Conservation (phyloP, 768 basidiomycete species). For the Phlebiopsis flavidoalba region DNA sequence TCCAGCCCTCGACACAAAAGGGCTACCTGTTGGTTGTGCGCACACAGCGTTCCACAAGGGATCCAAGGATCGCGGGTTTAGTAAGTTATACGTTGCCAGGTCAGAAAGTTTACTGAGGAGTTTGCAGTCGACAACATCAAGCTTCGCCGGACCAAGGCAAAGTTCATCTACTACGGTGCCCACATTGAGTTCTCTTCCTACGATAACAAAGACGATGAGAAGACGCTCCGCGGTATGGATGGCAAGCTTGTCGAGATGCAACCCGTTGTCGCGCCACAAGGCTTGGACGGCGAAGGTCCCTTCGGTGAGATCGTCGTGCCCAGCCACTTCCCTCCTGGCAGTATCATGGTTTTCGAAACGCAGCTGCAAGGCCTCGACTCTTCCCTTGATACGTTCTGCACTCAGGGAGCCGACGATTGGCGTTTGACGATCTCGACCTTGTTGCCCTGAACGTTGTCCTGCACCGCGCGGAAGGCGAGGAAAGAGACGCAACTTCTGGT, state of each 20-base stretch:
- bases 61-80: conserved; percentile 71
- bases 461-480: conserved; percentile 88
- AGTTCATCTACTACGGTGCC: conserved; percentile 77
- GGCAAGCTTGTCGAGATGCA: conserved; percentile 61
- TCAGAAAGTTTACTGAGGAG: neutral
- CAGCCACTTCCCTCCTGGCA: conserved; percentile 91
- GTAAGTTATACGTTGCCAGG: conserved; percentile 38
- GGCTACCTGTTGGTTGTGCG: conserved; percentile 89
- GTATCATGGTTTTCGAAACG: conserved; percentile 89
- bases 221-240: conserved; percentile 66
- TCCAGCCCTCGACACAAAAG: conserved; percentile 85
- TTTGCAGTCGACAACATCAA: conserved; percentile 75
- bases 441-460: conserved; percentile 87
- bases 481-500: conserved; percentile 81
- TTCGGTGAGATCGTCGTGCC: conserved; percentile 81
- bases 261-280: conserved; percentile 52
- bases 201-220: conserved; percentile 42
- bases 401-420: conserved; percentile 63
- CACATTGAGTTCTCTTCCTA: conserved; percentile 65
- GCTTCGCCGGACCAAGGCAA: conserved; percentile 72
- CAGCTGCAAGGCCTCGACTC: conserved; percentile 70
- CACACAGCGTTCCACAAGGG: conserved; percentile 91
- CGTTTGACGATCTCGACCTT: conserved; percentile 67
- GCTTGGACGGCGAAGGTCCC: conserved; percentile 60
- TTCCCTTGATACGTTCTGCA: conserved; percentile 69